Evolutionary conservation across 441 rosid genomes (phyloP).

Genomic region (Theobroma grandiflorum): DNA sequence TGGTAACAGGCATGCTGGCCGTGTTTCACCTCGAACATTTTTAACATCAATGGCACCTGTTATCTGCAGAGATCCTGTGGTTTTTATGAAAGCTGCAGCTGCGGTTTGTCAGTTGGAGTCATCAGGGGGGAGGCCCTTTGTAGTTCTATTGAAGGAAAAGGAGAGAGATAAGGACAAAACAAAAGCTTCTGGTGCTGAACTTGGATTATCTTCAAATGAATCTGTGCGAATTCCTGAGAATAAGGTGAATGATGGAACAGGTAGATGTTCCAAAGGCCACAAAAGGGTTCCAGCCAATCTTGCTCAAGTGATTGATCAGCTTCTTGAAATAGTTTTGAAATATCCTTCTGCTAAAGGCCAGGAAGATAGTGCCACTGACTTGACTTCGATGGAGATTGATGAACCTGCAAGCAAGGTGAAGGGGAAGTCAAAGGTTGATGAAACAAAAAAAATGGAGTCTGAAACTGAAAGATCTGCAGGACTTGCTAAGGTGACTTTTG

Average conservation of each 20-base stretch:
- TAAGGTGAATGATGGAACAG: conserved; percentile 80
- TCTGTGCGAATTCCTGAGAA: conserved; percentile 74
- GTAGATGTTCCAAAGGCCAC: conserved; percentile 84
- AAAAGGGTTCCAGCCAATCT: conserved; percentile 86
- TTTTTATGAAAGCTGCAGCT: conserved; percentile 89
- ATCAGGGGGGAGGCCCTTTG: conserved; percentile 85
- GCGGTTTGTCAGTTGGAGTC: conserved; percentile 91
- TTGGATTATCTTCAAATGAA: conserved; percentile 63
- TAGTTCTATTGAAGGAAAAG: conserved; percentile 82
- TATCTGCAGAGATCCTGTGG: conserved; percentile 88
- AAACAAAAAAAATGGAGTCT: conserved; percentile 61
- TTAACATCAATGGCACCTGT: conserved; percentile 93
- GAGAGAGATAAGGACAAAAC: conserved; percentile 78
- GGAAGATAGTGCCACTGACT: conserved; percentile 56
- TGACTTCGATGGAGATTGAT: conserved; percentile 84
- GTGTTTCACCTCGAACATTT: conserved; percentile 68
- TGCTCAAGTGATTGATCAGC: conserved; percentile 92
- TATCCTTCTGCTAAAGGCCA: conserved; percentile 63
- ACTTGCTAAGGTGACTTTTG: conserved; percentile 90
- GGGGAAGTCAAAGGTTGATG: conserved; percentile 95
- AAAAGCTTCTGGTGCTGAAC: conserved; percentile 67
- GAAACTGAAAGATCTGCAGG: conserved; percentile 88
- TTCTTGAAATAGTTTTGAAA: conserved; percentile 88
- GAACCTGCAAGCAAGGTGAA: conserved; percentile 80
- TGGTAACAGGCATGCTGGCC: conserved; percentile 82